These are phyloP conservation scores for Naganishia liquefaciens DNA, from an alignment of 1,284 basidiomycete species.

Conservation along the genomic window DNA sequence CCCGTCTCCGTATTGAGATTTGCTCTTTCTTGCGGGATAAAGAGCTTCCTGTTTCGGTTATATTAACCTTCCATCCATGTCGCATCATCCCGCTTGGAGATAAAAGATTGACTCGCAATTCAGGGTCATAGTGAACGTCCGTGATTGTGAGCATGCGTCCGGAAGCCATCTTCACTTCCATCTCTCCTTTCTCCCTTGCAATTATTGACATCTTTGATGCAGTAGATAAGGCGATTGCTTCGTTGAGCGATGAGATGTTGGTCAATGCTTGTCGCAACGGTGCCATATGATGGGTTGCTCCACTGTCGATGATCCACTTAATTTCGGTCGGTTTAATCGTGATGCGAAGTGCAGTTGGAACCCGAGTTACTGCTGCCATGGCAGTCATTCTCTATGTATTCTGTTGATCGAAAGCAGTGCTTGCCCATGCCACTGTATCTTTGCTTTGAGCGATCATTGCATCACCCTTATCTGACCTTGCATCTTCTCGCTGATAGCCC, in stretches of 20 bases:
- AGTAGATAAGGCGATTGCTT: neutral
- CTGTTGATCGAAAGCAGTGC: too few relatives aligned
- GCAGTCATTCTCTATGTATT: too few relatives aligned
- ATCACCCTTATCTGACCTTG: too few relatives aligned
- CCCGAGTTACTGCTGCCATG: too few relatives aligned
- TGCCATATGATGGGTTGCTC: slow-evolving; percentile 15
- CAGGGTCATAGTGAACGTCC: neutral
- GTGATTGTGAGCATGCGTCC: neutral
- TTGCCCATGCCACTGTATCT: too few relatives aligned
- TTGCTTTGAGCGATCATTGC: too few relatives aligned
- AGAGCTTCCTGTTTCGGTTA: neutral
- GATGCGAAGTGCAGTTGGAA: too few relatives aligned
- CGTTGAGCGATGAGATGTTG: neutral
- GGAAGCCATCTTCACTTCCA: neutral
- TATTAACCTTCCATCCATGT: neutral
- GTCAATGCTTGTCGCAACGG: neutral
- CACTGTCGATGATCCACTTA: slow-evolving; percentile 15
- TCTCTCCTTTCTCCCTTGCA: neutral
- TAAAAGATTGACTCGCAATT: neutral
- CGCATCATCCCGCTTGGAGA: neutral
- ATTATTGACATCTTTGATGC: neutral
- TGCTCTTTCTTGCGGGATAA: neutral
- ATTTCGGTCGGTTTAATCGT: too few relatives aligned
- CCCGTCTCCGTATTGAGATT: neutral
- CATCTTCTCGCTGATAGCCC: too few relatives aligned